Conservation (phyloP, 257 asterid genomes). For the Cynanchum wilfordii region DNA sequence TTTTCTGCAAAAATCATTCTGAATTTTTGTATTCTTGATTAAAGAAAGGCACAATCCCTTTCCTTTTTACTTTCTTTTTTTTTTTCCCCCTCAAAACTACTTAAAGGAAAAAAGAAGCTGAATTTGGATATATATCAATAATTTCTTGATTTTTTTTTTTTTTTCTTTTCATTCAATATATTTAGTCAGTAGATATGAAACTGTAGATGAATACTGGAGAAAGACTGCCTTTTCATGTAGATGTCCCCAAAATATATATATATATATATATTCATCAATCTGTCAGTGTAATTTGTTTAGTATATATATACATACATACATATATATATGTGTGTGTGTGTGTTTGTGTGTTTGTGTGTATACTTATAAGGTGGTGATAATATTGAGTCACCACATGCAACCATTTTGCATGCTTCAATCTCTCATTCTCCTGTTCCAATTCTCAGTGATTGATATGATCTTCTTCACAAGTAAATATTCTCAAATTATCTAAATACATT, state of each 20-base stretch:
- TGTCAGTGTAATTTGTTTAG: background rate
- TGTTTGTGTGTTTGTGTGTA: no score
- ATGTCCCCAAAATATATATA: background rate
- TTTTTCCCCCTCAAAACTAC: background rate
- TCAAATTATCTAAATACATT: background rate
- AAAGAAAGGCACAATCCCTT: background rate
- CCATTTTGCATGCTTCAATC: constrained; percentile 15
- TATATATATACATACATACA: background rate
- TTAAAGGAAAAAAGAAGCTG: constrained; percentile 2
- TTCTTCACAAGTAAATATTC: background rate
- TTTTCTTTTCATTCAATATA: background rate
- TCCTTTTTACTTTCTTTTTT: background rate
- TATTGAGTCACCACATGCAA: constrained; percentile 14
- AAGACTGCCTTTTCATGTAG: background rate
- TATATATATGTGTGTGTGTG: background rate
- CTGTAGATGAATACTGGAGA: background rate
- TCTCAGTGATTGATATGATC: no score
- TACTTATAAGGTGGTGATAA: constrained; percentile 4
- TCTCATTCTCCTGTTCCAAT: background rate
- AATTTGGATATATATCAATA: constrained; percentile 2
- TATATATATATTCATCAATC: background rate
- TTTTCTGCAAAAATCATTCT: constrained; percentile 6
- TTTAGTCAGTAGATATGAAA: background rate
- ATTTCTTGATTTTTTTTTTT: background rate
- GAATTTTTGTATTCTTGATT: constrained; percentile 1